phyloP scores from a whole-genome alignment of 73 alveolate genomes.

The Paramecium tetraurelia region DNA sequence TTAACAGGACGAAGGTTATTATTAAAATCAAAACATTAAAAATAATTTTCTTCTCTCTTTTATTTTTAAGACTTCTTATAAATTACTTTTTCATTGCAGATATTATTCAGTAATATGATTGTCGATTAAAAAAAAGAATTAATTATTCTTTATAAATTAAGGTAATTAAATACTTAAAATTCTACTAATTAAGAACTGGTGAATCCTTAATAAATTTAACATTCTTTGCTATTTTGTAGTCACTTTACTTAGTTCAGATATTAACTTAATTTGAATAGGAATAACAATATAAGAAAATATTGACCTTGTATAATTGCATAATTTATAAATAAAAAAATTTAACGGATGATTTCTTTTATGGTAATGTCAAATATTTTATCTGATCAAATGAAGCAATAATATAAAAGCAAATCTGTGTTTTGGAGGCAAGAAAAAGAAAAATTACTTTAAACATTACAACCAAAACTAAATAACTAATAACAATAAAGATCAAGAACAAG shows the following conservation, averaged over 20 bases:
- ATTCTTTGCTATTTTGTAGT: neutral
- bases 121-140: neutral
- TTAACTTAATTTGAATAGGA: neutral
- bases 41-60: too few relatives aligned
- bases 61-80: too few relatives aligned
- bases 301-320: neutral
- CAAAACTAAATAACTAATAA: neutral
- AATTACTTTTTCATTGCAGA: too few relatives aligned
- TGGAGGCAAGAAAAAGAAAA: conserved; percentile 39
- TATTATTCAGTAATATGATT: neutral
- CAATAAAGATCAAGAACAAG: conserved; percentile 12
- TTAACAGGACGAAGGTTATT: neutral
- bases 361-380: conserved; percentile 13
- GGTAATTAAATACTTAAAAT: neutral
- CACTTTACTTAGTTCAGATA: neutral
- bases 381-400: conserved; percentile 2
- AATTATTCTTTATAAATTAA: neutral
- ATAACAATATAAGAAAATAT: neutral
- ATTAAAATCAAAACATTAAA: too few relatives aligned
- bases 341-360: conserved; percentile 21
- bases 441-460: neutral
- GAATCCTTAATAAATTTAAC: neutral
- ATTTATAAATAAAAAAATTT: neutral
- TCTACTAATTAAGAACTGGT: neutral
- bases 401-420: neutral